These are phyloP conservation scores for Lepidium africanum DNA, from an alignment of 345 rosid genomes.

Conservation along the genomic window DNA sequence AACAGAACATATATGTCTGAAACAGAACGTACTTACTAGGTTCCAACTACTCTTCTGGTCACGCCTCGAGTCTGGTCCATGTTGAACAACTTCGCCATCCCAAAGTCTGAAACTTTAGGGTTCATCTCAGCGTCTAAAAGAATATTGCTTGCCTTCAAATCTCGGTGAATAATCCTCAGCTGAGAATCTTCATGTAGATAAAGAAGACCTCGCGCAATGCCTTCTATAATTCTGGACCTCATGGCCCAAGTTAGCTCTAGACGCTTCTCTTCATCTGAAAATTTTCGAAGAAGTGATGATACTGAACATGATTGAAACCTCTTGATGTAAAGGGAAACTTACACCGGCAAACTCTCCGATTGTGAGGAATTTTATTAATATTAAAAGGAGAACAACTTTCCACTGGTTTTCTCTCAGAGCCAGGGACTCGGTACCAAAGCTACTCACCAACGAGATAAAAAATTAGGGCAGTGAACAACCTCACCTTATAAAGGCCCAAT, in stretches of 20 bases:
- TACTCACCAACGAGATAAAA: too few relatives aligned
- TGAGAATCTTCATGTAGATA: constrained; percentile 30
- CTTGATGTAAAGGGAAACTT: too few relatives aligned
- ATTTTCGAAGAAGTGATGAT: not conserved
- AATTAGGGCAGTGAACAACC: too few relatives aligned
- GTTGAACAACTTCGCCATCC: constrained; percentile 26
- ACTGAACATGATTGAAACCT: too few relatives aligned
- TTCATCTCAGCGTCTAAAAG: constrained; percentile 24
- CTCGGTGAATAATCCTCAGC: constrained; percentile 22
- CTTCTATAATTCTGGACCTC: constrained; percentile 25
- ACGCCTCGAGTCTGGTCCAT: constrained; percentile 22
- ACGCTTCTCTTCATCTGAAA: constrained; percentile 15
- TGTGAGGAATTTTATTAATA: too few relatives aligned
- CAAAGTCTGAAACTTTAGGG: constrained; percentile 32
- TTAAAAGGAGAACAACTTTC: too few relatives aligned
- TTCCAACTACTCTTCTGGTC: constrained; percentile 27
- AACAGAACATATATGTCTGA: not conserved
- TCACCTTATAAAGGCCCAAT: too few relatives aligned
- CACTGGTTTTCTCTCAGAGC: too few relatives aligned
- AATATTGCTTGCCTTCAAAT: constrained; percentile 27
- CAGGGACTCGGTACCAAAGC: too few relatives aligned
- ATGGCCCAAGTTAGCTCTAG: constrained; percentile 7
- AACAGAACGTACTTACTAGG: constrained; percentile 21
- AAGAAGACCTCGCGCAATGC: constrained; percentile 27
- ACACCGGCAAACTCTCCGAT: too few relatives aligned